These are phyloP conservation scores for Colletotrichum euphorbiae DNA, from an alignment of 2,329 filamentous ascomycete genomes.

Conservation along the genomic window DNA sequence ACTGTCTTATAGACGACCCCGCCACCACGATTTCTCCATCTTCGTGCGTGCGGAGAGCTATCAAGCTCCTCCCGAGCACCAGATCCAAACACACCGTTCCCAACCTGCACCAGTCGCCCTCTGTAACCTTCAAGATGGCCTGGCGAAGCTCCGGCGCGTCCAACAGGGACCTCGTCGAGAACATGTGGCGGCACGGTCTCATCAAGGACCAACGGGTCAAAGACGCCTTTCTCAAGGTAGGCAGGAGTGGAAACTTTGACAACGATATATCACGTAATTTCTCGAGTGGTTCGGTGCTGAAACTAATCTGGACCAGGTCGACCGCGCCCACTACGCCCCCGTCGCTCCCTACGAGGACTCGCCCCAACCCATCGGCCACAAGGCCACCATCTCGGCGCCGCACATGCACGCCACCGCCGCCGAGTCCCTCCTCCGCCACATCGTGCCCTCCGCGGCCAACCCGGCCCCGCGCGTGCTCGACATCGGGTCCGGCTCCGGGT, in stretches of 20 bases:
- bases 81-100: neutral
- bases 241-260: neutral
- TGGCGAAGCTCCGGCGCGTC: conserved; percentile 85
- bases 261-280: too few species aligned
- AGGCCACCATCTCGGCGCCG: conserved; percentile 68
- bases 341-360: conserved; percentile 73
- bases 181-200: conserved; percentile 77
- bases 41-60: conserved; percentile 10
- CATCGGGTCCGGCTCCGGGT: conserved; percentile 81
- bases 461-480: conserved; percentile 71
- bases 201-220: conserved; percentile 80
- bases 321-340: conserved; percentile 87
- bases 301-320: conserved; percentile 68
- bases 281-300: neutral
- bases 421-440: conserved; percentile 60
- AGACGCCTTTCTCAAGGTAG: conserved; percentile 80
- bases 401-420: conserved; percentile 71
- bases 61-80: conserved; percentile 28
- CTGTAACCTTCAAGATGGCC: conserved; percentile 72
- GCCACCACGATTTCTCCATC: conserved; percentile 29
- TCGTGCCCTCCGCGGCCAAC: conserved; percentile 51
- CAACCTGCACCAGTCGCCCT: neutral
- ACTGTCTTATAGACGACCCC: neutral
- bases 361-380: conserved; percentile 66
- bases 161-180: conserved; percentile 82